phyloP scores from a whole-genome alignment of 2,329 filamentous ascomycete genomes.

The Tolypocladium ophioglossoides region DNA sequence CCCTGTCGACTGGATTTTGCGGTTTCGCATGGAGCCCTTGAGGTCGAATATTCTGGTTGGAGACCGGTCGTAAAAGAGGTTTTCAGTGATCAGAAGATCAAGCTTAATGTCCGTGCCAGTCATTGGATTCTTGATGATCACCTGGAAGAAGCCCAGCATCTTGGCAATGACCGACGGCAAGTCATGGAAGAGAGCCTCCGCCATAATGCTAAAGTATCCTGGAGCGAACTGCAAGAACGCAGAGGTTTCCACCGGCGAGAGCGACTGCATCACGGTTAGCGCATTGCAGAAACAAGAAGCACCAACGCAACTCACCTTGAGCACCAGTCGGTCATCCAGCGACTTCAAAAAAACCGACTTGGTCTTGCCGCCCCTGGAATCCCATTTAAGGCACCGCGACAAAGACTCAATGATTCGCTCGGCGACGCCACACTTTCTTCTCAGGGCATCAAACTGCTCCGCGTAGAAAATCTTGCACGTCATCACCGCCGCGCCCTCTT shows the following conservation, averaged over 20 bases:
- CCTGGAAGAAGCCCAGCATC: constrained; percentile 97
- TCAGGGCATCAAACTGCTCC: constrained; percentile 91
- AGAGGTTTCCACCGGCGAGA: constrained; percentile 83
- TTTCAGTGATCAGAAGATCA: constrained; percentile 92
- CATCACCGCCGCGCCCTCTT: constrained; percentile 86
- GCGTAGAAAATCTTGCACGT: constrained; percentile 98
- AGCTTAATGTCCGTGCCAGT: constrained; percentile 92
- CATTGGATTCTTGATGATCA: constrained; percentile 88
- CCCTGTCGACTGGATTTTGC: constrained; percentile 90
- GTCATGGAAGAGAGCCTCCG: constrained; percentile 88
- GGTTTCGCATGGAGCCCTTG: constrained; percentile 97
- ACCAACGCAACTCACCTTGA: constrained; percentile 45
- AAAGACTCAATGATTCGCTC: constrained; percentile 93
- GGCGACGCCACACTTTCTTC: constrained; percentile 83
- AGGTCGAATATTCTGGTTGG: constrained; percentile 89
- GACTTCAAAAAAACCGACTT: constrained; percentile 97
- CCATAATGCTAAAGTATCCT: constrained; percentile 96
- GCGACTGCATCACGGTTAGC: constrained; percentile 42
- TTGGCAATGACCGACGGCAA: constrained; percentile 95
- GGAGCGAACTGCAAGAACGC: constrained; percentile 94
- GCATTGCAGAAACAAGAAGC: neutral
- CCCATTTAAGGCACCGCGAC: constrained; percentile 93
- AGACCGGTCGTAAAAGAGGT: constrained; percentile 89
- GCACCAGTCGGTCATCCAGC: constrained; percentile 82
- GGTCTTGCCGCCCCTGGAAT: constrained; percentile 94